phyloP scores from a whole-genome alignment of 1,139 yeast species.

The Meyerozyma elateridarum region DNA sequence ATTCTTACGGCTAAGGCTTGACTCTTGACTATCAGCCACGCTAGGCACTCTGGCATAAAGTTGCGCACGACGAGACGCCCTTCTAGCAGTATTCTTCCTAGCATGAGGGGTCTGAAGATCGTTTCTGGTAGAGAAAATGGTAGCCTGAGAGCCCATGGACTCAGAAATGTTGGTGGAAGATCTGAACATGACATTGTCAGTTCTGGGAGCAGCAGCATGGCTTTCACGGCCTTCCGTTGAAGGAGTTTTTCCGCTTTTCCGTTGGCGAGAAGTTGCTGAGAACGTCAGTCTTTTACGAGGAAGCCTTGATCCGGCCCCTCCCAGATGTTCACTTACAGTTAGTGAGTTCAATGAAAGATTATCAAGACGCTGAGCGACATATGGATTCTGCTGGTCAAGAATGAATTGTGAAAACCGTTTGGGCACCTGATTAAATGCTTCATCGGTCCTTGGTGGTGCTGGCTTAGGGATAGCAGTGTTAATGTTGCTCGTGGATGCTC shows the following conservation, averaged over 20 bases:
- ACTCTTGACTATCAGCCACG: neutral
- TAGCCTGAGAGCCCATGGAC: constrained; percentile 34
- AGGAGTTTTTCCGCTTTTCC: neutral
- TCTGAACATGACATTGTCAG: neutral
- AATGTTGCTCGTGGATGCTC: neutral
- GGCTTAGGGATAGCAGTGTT: neutral
- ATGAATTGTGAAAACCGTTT: constrained; percentile 40
- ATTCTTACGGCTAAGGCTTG: neutral
- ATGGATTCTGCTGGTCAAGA: constrained; percentile 30
- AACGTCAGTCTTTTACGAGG: constrained; percentile 1
- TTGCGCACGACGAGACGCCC: neutral
- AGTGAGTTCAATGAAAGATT: constrained; percentile 24
- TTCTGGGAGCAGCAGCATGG: neutral
- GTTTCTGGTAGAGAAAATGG: constrained; percentile 39
- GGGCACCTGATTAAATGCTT: constrained; percentile 30
- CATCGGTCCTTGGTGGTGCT: constrained; percentile 2
- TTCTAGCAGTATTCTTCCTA: no score
- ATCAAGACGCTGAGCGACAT: constrained; percentile 21
- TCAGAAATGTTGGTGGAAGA: constrained; percentile 9
- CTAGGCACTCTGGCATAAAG: no score
- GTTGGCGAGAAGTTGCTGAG: constrained; percentile 1
- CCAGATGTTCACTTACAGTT: constrained; percentile 10
- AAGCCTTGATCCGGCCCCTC: no score
- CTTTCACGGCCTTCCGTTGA: neutral
- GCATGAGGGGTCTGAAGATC: neutral